phyloP scores from a whole-genome alignment of 176 grass and related monocot genomes.

The Lolium perenne region DNA sequence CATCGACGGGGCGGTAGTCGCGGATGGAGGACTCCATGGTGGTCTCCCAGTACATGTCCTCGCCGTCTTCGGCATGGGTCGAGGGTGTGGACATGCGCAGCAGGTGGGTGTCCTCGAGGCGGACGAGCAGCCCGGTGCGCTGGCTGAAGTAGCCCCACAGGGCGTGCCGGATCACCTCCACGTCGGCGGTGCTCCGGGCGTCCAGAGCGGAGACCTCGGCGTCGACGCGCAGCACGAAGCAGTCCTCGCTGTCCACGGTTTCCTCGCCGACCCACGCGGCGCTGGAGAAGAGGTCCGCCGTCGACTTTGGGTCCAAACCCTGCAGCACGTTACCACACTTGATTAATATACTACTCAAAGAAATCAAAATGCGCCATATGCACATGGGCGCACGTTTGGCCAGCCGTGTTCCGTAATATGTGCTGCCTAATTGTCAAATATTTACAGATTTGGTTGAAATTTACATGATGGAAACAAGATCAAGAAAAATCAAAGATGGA shows the following conservation, averaged over 20 bases:
- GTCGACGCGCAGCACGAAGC: conserved; percentile 79
- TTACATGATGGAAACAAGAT: neutral
- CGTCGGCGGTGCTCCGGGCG: conserved; percentile 56
- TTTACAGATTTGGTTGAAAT: neutral
- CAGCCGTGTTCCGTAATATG: neutral
- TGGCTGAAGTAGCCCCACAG: conserved; percentile 88
- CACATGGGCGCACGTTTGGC: conserved; percentile 39
- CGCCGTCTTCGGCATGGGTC: neutral
- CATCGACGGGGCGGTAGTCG: conserved; percentile 74
- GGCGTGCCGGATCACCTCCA: conserved; percentile 74
- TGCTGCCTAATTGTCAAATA: neutral
- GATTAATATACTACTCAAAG: neutral
- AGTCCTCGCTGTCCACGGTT: conserved; percentile 60
- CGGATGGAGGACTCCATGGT: conserved; percentile 65
- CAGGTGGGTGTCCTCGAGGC: conserved; percentile 76
- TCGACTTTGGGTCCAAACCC: conserved; percentile 74
- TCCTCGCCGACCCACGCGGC: conserved; percentile 69
- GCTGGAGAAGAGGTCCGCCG: conserved; percentile 72
- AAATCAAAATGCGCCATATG: neutral
- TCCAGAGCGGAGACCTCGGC: conserved; percentile 37
- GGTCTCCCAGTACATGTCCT: conserved; percentile 78
- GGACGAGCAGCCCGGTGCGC: conserved; percentile 69
- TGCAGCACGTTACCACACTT: conserved; percentile 15
- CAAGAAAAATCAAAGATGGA: neutral
- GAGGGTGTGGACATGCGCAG: conserved; percentile 42